Conservation (phyloP, 2,329 filamentous ascomycete species). For the Claviceps africana region DNA sequence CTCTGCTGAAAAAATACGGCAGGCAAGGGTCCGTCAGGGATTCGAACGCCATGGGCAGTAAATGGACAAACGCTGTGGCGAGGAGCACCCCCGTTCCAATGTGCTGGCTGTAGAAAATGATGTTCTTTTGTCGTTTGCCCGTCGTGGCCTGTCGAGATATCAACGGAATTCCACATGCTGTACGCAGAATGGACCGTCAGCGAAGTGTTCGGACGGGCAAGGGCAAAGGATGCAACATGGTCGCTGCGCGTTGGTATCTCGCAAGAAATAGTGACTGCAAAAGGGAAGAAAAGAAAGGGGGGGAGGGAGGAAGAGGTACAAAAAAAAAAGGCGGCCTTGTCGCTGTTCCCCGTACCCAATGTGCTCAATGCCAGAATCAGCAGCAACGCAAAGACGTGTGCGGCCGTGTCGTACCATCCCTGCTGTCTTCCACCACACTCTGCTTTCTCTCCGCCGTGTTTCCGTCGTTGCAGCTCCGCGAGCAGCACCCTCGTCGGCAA, state of each 20-base stretch:
- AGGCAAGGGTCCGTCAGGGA: conserved; percentile 58
- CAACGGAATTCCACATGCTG: conserved; percentile 53
- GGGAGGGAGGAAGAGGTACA: not conserved
- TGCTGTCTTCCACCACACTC: conserved; percentile 37
- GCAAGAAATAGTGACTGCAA: not conserved
- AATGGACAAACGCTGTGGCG: conserved; percentile 72
- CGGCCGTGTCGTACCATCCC: conserved; percentile 48
- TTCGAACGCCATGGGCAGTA: conserved; percentile 53
- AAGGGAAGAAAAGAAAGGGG: not conserved
- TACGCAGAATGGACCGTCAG: not conserved
- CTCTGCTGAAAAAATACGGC: conserved; percentile 62
- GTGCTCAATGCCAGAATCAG: conserved; percentile 50
- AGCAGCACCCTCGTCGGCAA: conserved; percentile 37
- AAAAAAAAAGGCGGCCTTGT: not conserved
- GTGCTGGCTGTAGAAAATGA: conserved; percentile 57
- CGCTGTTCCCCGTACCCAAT: conserved; percentile 28
- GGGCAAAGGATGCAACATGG: no score
- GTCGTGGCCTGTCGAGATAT: conserved; percentile 45
- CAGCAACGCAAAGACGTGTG: conserved; percentile 54
- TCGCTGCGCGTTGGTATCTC: not conserved
- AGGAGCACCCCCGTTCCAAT: conserved; percentile 77
- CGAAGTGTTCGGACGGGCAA: not conserved
- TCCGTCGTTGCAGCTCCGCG: conserved; percentile 37
- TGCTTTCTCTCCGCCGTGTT: conserved; percentile 28
- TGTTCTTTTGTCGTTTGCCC: conserved; percentile 41